Evolutionary conservation across 1,284 basidiomycete species (phyloP), one percentile per base, ranked within the genome.

Genomic region (Cryptococcus sp.): DNA sequence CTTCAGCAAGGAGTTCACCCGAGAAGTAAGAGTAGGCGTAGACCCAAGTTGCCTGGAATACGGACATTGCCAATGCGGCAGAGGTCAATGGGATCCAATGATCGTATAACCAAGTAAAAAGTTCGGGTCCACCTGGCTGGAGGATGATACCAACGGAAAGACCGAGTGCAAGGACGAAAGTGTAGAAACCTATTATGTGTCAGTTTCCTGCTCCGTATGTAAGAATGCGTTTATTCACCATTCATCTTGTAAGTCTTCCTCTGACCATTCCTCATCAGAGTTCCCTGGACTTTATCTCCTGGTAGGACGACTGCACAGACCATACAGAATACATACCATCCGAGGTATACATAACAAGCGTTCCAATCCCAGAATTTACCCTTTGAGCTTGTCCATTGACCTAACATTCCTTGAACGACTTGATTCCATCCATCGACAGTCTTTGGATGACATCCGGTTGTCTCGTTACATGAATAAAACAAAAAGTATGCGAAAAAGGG

Each of bases 231-330:
- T 30, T 10, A 64, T 79, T 57, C 55, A 93, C 93, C 93, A 79
- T 98, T 98, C 67, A 97, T 92, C 78, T 91, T 97, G 82, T 99
- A 99, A 59, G 80, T 79, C 72, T 88, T 86, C 64, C 82, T 86
- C 53, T 80, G 80, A 0, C 95, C 95, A 43, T 86, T 87, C 45
- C 96, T 82, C 63, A 98, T 77, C 23, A 82, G 79, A 6, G 82
- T 84, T 11, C 96, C 96, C 58, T 90, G 81, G 10, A 96, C 81
- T 82, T 83, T 83, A 62, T 92, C 88, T 5, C 91, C 94, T 0
- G 96, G 96, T 5, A 98, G 79, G 37, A 94, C 68, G 7, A 79
- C 80, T 93, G 93, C 97, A 7, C 89, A 83, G 2, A 84, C 74
- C 44, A 98, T 84, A 61, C 84, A 87, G 77, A 88, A 98, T 14